Evolutionary conservation across 164 flowering plant species (phyloP), one percentile per base, ranked within the genome.

Genomic region (Aristolochia contorta): DNA sequence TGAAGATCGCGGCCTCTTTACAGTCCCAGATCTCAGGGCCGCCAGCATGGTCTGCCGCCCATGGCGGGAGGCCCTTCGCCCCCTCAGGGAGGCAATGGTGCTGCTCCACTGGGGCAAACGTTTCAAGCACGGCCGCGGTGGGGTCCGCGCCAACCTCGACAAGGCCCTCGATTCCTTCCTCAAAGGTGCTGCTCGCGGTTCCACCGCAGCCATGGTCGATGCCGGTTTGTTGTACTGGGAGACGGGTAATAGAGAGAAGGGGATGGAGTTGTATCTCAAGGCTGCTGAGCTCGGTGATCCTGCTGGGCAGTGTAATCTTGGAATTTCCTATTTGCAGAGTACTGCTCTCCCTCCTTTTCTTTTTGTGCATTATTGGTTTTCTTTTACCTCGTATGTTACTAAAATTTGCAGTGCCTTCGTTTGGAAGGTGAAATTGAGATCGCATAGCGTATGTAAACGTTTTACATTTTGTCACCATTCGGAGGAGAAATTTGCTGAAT

Each of bases 131-230:
- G 99, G 99, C 12, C 67, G 71, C 1, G 84, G 84, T n/a, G 92
- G 97, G 8, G 89, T 86, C 21, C 72, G 72, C 16, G 57, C 72
- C 0, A 77, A 90, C 56, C 37, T 74, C 62, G 67, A 74, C 0
- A 88, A 86, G 74, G 97, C 99, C 14, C 72, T 90, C 6, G 91
- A 90, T 18, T 82, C 80, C 0, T 93, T 93, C 72, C 59, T 90
- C 48, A 86, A 86, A 63, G 99, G 85, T 8, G 97, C 92, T 2
- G 75, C 77, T 30, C 82, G 82, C 3, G 99, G 99, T 22, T 90
- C 92, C n/a, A 74, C 96, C 12, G 71, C 87, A 7, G 97, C 97
- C 0, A 90, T 93, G 99, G 99, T 93, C 25, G 99, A 93, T 61
- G 97, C 96, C 1, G 99, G 97, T 0, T 75, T 93, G 25, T 21